Base-by-base conservation (phyloP, 2,329 filamentous ascomycete genomes). In the Fusarium sp. region DNA sequence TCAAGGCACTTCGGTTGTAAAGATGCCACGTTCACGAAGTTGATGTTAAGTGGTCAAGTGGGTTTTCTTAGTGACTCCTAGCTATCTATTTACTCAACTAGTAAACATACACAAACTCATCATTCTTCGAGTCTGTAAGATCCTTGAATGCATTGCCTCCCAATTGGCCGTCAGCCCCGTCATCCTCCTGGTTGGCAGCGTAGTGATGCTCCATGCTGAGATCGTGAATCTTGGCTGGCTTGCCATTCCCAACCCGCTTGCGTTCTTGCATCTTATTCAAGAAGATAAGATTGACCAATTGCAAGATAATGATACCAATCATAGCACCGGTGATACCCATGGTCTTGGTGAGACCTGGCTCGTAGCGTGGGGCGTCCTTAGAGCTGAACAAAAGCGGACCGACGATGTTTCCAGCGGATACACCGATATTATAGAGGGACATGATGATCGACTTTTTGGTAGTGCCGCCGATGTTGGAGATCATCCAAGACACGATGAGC, bases 371-470 rank as follows among this genome's bases (percentile, higher is more conserved):
- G 0, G 88, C 87, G 61, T 91, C 88, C 7, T 81, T 80, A 10
- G 83, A 79, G 65, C 81, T 84, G 79, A 92, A 92, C 0, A 92
- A 81, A 1, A 92, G 77, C 0, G 90, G 90, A 0, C 90, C 91
- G 72, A 92, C 84, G 60, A 93, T 91, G 75, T 92, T 92, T 4
- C 91, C 91, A 0, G 86, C 84, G 0, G 89, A 86, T 3, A 85
- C 84, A 0, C 87, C 90, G 1, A 87, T 89, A 70, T 91, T 90
- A 81, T 88, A 92, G 1, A 91, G 79, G 0, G 87, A 88, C 84
- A 91, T 89, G 40, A 89, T 84, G 51, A 88, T 83, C 0, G 89
- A 89, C 74, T 90, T 91, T 78, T 93, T 92, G 3, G 90, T 92
- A 15, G 86, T 88, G 7, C 91, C 91, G 0, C 84, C 91, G 0